Evolutionary conservation across 2,329 filamentous ascomycete species (phyloP), one percentile per base, ranked within the genome.

Genomic region (Cadophora sp.): DNA sequence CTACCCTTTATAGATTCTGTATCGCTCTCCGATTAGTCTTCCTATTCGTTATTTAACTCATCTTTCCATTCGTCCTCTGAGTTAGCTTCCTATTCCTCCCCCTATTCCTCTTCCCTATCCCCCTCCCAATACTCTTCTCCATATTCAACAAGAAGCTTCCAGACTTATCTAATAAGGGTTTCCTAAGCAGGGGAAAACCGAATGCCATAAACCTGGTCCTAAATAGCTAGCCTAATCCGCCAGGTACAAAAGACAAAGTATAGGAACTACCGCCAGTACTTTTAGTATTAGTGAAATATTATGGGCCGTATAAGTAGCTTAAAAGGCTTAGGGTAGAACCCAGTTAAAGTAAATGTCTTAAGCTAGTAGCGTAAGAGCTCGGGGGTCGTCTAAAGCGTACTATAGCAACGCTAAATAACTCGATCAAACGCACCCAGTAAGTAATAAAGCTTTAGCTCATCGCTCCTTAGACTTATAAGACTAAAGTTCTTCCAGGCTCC

Each of bases 321-420:
- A 16, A 51, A 51, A 51, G 48, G 48, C 48, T 51, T 51, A 51
- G 22, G 48, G 48, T 51, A 51, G 19, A n/a, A 51, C 48, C 48
- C 19, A 51, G 48, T 16, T 16, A 51, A 16, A 51, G 48, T 51
- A 9, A 51, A 51, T 51, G 22, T 51, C 48, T 51, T 51, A 51
- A 51, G 22, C 48, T 16, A 51, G 22, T 16, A 51, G 19, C 48
- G 48, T 51, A 51, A 51, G 48, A 51, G 48, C 48, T 51, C 48
- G 48, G 48, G 48, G 48, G 43, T 48, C 43, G 43, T 48, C 19
- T 51, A 16, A 51, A 51, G 48, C 48, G 48, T 51, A 51, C 9
- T 51, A 16, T 51, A 26, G 19, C 19, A 51, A 51, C 48, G 48
- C 48, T 51, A 27, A 51, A 27, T 16, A 51, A 51, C 48, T 51